A percentile compares a stretch with the other conserved stretches of the same genome.
Conservation (phyloP, 495 filamentous ascomycete species). For the Ascobolus immersus region DNA sequence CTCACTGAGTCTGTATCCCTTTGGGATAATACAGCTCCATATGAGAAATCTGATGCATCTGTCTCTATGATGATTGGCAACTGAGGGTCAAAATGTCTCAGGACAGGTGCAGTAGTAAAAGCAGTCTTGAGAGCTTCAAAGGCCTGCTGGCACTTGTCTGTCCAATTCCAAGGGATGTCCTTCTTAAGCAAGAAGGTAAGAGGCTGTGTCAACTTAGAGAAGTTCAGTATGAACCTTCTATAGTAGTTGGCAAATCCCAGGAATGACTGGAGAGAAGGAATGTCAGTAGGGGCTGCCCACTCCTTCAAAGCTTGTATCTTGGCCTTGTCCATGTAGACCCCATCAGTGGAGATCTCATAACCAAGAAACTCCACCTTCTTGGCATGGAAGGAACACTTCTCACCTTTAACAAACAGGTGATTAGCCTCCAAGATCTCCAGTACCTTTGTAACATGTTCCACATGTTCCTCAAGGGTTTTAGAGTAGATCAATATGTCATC, state of each 20-base stretch:
- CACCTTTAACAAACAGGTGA: conserved; percentile 12
- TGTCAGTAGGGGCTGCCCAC: conserved; percentile 8
- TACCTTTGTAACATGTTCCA: conserved; percentile 9
- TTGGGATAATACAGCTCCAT: background rate
- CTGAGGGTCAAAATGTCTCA: conserved; percentile 3
- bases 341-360: conserved; percentile 10
- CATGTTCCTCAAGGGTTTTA: conserved; percentile 6
- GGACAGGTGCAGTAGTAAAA: background rate
- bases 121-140: background rate
- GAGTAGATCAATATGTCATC: conserved; percentile 18
- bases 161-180: background rate
- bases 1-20: background rate
- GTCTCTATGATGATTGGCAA: background rate
- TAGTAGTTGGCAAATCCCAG: conserved; percentile 20
- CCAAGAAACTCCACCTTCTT: conserved; percentile 11
- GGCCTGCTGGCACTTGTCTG: background rate
- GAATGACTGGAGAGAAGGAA: conserved; percentile 13
- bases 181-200: background rate
- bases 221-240: conserved; percentile 14
- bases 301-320: conserved; percentile 15
- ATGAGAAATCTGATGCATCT: background rate
- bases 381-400: conserved; percentile 15
- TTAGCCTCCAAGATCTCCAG: conserved; percentile 7
- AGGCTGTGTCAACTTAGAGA: background rate
- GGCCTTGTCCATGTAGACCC: conserved; percentile 13